Conservation (phyloP, 768 basidiomycete genomes). For the Amanita pallidorosea region DNA sequence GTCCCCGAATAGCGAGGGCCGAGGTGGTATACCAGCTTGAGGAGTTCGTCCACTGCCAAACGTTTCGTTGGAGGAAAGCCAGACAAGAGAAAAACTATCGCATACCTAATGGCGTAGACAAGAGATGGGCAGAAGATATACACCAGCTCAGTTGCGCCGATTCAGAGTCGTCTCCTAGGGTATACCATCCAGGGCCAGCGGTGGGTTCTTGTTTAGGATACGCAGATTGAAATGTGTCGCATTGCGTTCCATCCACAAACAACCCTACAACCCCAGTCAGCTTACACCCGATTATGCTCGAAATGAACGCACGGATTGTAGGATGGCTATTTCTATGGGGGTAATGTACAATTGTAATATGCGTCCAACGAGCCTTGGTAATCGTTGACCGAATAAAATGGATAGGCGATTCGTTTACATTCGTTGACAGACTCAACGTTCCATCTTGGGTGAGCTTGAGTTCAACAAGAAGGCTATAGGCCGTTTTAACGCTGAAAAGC, state of each 20-base stretch:
- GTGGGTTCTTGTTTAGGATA: slow-evolving; percentile 46
- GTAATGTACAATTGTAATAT: slow-evolving; percentile 57
- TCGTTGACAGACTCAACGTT: slow-evolving; percentile 35
- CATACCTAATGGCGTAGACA: slow-evolving; percentile 48
- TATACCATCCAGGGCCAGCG: slow-evolving; percentile 29
- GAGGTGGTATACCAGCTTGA: slow-evolving; percentile 69
- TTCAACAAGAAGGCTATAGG: slow-evolving; percentile 23
- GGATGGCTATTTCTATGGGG: slow-evolving; percentile 44
- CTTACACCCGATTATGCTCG: background rate
- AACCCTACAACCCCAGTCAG: slow-evolving; percentile 34
- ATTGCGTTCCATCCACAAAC: slow-evolving; percentile 63
- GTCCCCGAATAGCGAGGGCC: slow-evolving; percentile 69
- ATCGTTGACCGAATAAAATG: slow-evolving; percentile 37
- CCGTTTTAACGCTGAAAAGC: slow-evolving; percentile 26
- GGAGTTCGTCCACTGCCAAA: slow-evolving; percentile 52
- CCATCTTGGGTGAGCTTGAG: slow-evolving; percentile 47
- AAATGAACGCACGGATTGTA: slow-evolving; percentile 42
- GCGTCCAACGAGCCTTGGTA: slow-evolving; percentile 57
- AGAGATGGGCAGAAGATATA: slow-evolving; percentile 52
- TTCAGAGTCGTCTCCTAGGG: slow-evolving; percentile 42
- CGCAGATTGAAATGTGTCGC: slow-evolving; percentile 48
- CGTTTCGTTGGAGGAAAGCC: background rate
- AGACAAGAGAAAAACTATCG: background rate
- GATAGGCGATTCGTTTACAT: slow-evolving; percentile 25
- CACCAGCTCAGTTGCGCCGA: slow-evolving; percentile 51